Evolutionary conservation across 176 grass and related monocot genomes (phyloP).

Genomic region (Raddia distichophylla): DNA sequence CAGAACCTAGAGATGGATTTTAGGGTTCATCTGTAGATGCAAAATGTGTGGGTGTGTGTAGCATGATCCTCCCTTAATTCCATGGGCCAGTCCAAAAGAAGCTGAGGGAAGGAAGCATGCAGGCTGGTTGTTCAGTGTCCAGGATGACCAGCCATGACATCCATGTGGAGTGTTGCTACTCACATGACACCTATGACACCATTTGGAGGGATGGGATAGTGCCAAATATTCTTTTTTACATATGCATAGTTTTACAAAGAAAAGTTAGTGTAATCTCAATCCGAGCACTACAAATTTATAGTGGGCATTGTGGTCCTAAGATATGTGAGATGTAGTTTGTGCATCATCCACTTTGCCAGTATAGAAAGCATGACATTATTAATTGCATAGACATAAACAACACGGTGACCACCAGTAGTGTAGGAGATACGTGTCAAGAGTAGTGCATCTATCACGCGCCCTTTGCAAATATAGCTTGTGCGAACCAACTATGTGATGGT

Average conservation of each 20-base stretch:
- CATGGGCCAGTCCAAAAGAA: constrained; percentile 50
- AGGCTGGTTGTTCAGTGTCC: constrained; percentile 38
- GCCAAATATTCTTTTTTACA: constrained; percentile 25
- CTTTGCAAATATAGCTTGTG: constrained; percentile 38
- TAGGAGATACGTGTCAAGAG: not conserved
- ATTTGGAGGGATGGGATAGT: constrained; percentile 50
- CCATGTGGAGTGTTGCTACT: constrained; percentile 52
- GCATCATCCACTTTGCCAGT: constrained; percentile 49
- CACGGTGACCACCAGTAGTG: constrained; percentile 4
- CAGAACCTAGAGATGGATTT: not conserved
- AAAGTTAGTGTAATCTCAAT: constrained; percentile 42
- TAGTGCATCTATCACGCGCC: not conserved
- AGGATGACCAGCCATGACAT: constrained; percentile 27
- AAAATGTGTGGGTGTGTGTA: constrained; percentile 32
- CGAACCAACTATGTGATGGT: constrained; percentile 56
- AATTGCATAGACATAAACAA: constrained; percentile 37
- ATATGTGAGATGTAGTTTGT: constrained; percentile 41
- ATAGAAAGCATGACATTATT: constrained; percentile 48
- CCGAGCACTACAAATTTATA: constrained; percentile 54
- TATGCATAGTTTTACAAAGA: constrained; percentile 38
- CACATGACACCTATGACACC: constrained; percentile 53
- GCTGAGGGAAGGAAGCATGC: constrained; percentile 7
- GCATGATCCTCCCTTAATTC: constrained; percentile 39
- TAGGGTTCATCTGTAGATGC: constrained; percentile 26
- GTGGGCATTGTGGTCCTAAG: constrained; percentile 46